Base-by-base conservation (phyloP, 352 stramenopile genomes). In the Globisporangium camurandrum region DNA sequence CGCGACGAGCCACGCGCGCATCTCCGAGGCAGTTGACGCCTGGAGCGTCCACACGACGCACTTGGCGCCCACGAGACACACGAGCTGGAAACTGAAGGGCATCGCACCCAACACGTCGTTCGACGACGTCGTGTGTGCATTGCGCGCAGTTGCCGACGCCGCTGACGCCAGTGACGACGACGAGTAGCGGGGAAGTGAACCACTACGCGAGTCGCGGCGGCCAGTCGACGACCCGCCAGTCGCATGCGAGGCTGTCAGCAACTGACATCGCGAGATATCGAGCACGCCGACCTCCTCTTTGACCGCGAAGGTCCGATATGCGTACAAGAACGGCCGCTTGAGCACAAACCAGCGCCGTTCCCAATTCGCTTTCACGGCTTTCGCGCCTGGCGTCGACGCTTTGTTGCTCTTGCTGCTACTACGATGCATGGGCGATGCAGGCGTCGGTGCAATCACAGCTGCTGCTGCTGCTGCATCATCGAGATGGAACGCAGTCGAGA, bases 281-380 rank as follows among this genome's bases (percentile, higher is more conserved):
- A 92, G 66, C 14, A 90, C 74, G 22, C 81, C 75, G 2, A 78
- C 69, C 39, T 85, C 64, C 12, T 83, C 68, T 37, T 88, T 83
- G 16, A 67, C 61, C 0, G 75, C 74, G 31, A 88, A 86, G 46
- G 59, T 82, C 56, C 82, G 71, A 62, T 88, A 92, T 1, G 56
- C 62, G 50, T 88, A 90, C 27, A 93, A 57, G 49, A 93, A 90
- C 22, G 81, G 81, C 1, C 71, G 66, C 45, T 87, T 84, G 40
- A 93, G 56, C 23, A 93, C 81, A 37, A 93, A 88, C 81, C 78
- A 93, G 30, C 81, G 76, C 0, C 81, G 64, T 23, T 90, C 67
- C 75, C 81, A 93, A 7, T 45, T 55, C 8, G 37, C 46, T 33
- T 44, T 57, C 17, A 24, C 17, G 12, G 26, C 16, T 16, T 55